Evolutionary conservation across 331 rosid genomes (phyloP), one percentile per base, ranked within the genome.

Genomic region (Stylosanthes scabra): DNA sequence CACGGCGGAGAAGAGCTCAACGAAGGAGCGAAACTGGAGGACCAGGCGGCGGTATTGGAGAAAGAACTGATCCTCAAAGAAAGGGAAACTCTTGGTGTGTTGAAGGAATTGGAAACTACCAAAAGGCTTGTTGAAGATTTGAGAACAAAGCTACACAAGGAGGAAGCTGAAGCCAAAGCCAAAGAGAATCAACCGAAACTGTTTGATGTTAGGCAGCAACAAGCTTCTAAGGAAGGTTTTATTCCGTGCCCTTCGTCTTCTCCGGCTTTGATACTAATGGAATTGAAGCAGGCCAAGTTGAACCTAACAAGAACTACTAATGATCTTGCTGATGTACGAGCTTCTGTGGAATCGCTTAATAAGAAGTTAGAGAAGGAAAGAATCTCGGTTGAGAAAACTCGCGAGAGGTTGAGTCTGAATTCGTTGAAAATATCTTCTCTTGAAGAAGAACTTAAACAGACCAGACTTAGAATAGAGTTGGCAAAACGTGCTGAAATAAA

Each of bases 61-160:
- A 87, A 83, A 74, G 99, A 95, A 75, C 85, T 95, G 56, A 87
- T 73, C 46, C 66, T 82, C 68, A 92, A 91, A 82, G 99, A 95
- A 75, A 88, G 97, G 87, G 96, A 95, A 78, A 87, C 97, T 7
- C 86, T 87, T 75, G 96, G 90, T 64, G 99, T 95, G 44, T 81
- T 95, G 63, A 86, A 90, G 79, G 99, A 95, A 68, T 79, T 92
- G 79, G 97, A 95, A 68, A 79, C 88, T 58, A 90, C 96, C 25
- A 90, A 86, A 84, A 84, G 63, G 78, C 78, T 69, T 10, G 85
- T 88, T 64, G 96, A 88, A 52, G 96, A 84, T 47, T 77, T 92
- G 86, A 95, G 86, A 69, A 79, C 74, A 14, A 95, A 81, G 79
- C 73, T 95, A 59, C 93, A 75, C 66, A 87, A 86, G 72, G 92